These are phyloP conservation scores for Xerocomus nothofagi DNA, from an alignment of 1,284 basidiomycete genomes.

Conservation along the genomic window DNA sequence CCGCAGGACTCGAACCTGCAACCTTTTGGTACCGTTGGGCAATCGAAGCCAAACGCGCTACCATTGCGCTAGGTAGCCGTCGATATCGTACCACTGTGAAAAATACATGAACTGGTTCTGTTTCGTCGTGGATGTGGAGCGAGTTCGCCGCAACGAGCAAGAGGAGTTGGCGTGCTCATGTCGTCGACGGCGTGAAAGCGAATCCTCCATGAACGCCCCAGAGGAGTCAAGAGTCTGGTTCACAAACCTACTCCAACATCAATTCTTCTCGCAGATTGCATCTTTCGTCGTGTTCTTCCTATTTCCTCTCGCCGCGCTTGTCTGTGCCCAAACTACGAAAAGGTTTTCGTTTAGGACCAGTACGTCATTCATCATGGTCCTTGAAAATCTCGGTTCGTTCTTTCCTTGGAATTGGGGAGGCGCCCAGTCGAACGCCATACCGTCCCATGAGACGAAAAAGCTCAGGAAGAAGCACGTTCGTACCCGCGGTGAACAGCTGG, in stretches of 20 bases:
- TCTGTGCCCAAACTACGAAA: conserved; percentile 37
- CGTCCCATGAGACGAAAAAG: conserved; percentile 43
- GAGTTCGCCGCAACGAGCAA: conserved; percentile 43
- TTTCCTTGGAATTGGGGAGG: conserved; percentile 62
- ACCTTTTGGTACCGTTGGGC: conserved; percentile 70
- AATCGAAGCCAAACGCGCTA: conserved; percentile 88
- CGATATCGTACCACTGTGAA: conserved; percentile 28
- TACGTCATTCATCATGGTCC: conserved; percentile 50
- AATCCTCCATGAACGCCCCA: conserved; percentile 33
- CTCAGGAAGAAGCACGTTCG: conserved; percentile 49
- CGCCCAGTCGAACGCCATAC: conserved; percentile 29
- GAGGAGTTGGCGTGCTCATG: conserved; percentile 27
- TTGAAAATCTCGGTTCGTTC: conserved; percentile 50
- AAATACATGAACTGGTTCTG: neutral
- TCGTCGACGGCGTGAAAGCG: conserved; percentile 31
- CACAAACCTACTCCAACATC: conserved; percentile 24
- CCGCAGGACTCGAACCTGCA: conserved; percentile 89
- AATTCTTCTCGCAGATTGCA: conserved; percentile 49
- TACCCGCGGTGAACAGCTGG: conserved; percentile 56
- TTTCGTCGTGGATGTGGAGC: conserved; percentile 49
- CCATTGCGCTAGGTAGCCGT: conserved; percentile 47
- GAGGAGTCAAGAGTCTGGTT: conserved; percentile 34
- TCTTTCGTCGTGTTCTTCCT: conserved; percentile 55
- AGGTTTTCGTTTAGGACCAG: conserved; percentile 21
- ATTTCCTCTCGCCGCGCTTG: conserved; percentile 51